Evolutionary conservation across 768 basidiomycete genomes (phyloP).

Genomic region (Pleurotus cornucopiae): DNA sequence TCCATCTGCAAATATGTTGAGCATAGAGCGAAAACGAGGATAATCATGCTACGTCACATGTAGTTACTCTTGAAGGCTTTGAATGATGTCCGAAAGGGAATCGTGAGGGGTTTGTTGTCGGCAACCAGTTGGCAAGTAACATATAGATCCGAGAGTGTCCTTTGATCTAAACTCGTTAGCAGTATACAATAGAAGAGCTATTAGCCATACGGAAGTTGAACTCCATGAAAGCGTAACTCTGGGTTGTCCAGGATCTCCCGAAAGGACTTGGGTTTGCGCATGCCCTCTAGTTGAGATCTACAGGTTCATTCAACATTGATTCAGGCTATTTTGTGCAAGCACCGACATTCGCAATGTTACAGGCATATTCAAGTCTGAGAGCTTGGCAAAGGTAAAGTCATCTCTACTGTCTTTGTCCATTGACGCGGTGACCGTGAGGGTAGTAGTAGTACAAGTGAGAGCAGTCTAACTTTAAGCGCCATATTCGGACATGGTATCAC

Average conservation of each 20-base stretch:
- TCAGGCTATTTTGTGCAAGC: background rate
- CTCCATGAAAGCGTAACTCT: conserved; percentile 78
- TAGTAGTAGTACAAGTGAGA: too few relatives aligned
- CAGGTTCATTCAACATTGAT: conserved; percentile 1
- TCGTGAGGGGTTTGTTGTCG: conserved; percentile 90
- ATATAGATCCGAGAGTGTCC: conserved; percentile 88
- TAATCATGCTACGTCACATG: conserved; percentile 41
- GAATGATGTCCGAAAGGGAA: conserved; percentile 88
- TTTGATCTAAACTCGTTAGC: conserved; percentile 26
- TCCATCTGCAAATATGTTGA: conserved; percentile 60
- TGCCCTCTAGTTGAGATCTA: conserved; percentile 86
- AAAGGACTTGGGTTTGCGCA: conserved; percentile 63
- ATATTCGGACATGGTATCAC: too few relatives aligned
- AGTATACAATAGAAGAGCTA: conserved; percentile 11
- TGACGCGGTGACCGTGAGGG: too few relatives aligned
- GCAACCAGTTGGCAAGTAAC: conserved; percentile 90
- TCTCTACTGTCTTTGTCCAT: conserved; percentile 66
- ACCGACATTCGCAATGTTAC: conserved; percentile 82
- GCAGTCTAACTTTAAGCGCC: too few relatives aligned
- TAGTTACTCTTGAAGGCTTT: conserved; percentile 86
- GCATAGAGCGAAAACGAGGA: background rate
- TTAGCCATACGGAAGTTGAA: conserved; percentile 65
- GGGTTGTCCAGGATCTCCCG: conserved; percentile 82
- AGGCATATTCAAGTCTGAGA: conserved; percentile 84
- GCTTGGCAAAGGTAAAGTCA: conserved; percentile 90